phyloP scores from a whole-genome alignment of 257 asterid genomes.

The Rauvolfia tetraphylla region DNA sequence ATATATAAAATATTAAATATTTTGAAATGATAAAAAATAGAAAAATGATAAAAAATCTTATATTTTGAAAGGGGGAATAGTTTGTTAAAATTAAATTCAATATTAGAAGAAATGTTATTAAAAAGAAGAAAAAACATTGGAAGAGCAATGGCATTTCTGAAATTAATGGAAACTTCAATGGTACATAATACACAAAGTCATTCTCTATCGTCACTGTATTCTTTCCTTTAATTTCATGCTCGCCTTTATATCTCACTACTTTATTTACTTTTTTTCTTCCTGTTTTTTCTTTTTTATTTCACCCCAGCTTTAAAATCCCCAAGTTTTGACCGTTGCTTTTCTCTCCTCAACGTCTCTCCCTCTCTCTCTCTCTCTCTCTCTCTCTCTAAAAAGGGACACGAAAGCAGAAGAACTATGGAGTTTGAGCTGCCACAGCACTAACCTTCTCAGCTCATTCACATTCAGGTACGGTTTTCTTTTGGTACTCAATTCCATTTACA shows the following conservation, averaged over 20 bases:
- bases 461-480: constrained; percentile 18
- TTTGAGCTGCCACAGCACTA: constrained; percentile 3
- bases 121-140: too few relatives aligned
- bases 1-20: too few relatives aligned
- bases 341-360: constrained; percentile 28
- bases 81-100: too few relatives aligned
- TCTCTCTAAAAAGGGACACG: constrained; percentile 14
- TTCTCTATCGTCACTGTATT: constrained; percentile 20
- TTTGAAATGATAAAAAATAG: too few relatives aligned
- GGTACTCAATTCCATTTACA: not conserved
- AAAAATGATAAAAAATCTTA: too few relatives aligned
- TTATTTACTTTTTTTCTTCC: constrained; percentile 6
- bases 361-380: too few relatives aligned
- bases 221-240: constrained; percentile 27
- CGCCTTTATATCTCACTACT: constrained; percentile 16
- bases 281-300: not conserved
- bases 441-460: constrained; percentile 1
- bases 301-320: constrained; percentile 24
- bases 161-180: not conserved
- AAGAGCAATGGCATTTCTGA: constrained; percentile 15
- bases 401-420: constrained; percentile 1
- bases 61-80: too few relatives aligned
- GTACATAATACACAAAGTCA: not conserved
- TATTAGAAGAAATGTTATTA: too few relatives aligned
- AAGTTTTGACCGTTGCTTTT: constrained; percentile 48